Evolutionary conservation across 1,284 basidiomycete species (phyloP), one percentile per base, ranked within the genome.

Genomic region (Ceratobasidium sp.): DNA sequence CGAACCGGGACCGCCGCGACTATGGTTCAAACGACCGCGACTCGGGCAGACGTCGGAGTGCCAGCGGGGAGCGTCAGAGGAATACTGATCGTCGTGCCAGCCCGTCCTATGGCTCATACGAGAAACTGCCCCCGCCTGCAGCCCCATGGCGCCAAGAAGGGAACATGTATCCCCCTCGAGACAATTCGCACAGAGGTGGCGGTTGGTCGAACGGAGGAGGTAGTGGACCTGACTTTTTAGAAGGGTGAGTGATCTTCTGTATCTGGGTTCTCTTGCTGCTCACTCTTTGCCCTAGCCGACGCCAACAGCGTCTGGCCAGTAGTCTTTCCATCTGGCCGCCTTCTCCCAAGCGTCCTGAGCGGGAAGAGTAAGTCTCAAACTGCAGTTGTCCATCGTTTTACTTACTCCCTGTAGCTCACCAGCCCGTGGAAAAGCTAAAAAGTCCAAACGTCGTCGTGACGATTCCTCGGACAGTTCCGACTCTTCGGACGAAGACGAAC

Each of bases 291-390:
- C 81, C 33, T 77, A 97, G 96, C 81, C 95, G 96, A 33, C 88
- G 94, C 70, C 83, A 88, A 77, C 91, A 96, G 83, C 87, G 96
- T 71, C 92, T 93, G 79, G 87, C 83, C 2, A 91, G 86, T 13
- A 88, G 88, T 5, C 83, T 93, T 1, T 89, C 89, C 80, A 88
- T 96, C 67, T 98, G 96, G 96, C 96, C 96, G 0, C 85, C 90
- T 1, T 97, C 96, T 3, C 96, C 96, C 0, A 92, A 93, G 81
- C 89, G 88, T 38, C 89, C 90, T 71, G 85, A 87, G 69, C 87
- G 90, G 40, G 84, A 86, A 76, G 80, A 89, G 93, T 94, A 85
- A 68, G 92, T 87, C 38, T 48, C 71, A 68, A 26, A 67, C 57
- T 65, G 10, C 42, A 48, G 40, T 62, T n/a, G 38, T 44, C 13